These are phyloP conservation scores for Zopfia rhizophila DNA, from an alignment of 2,329 filamentous ascomycete genomes.

Conservation along the genomic window DNA sequence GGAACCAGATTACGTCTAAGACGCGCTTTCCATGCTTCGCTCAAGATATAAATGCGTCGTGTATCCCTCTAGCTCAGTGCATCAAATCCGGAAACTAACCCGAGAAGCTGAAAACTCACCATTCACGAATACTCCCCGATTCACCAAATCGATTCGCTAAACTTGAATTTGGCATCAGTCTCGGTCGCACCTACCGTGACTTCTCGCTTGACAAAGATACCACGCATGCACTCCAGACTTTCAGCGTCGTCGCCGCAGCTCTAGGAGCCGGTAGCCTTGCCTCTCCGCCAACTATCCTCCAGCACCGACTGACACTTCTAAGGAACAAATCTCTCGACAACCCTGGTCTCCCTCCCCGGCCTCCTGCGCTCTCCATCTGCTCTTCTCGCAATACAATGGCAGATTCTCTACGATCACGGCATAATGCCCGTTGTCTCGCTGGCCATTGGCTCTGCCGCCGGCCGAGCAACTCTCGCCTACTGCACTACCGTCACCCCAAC, in stretches of 20 bases:
- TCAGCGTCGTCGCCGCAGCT: conserved; percentile 31
- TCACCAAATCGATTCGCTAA: too few relatives aligned
- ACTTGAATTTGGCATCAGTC: too few relatives aligned
- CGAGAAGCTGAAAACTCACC: too few relatives aligned
- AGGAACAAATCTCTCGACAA: conserved; percentile 30
- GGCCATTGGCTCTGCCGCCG: conserved; percentile 24
- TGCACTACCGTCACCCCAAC: conserved; percentile 1
- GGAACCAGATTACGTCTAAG: too few relatives aligned
- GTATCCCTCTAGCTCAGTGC: too few relatives aligned
- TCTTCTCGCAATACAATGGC: conserved; percentile 30
- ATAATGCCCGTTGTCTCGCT: conserved; percentile 28
- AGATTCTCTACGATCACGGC: conserved; percentile 29
- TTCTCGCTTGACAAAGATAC: too few relatives aligned
- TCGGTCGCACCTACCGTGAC: too few relatives aligned
- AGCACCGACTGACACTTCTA: background rate
- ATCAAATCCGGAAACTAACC: too few relatives aligned
- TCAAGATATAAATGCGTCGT: too few relatives aligned
- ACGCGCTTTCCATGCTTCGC: too few relatives aligned
- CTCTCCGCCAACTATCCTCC: background rate
- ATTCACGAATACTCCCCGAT: too few relatives aligned
- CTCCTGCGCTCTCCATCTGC: conserved; percentile 20
- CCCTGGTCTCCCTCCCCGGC: conserved; percentile 28
- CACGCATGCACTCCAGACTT: conserved; percentile 27
- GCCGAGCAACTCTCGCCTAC: conserved; percentile 29
- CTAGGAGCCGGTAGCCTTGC: conserved; percentile 26